Evolutionary conservation across 1,139 yeast species (phyloP).

Genomic region (Hyphopichia wangnamkhiaoensis): DNA sequence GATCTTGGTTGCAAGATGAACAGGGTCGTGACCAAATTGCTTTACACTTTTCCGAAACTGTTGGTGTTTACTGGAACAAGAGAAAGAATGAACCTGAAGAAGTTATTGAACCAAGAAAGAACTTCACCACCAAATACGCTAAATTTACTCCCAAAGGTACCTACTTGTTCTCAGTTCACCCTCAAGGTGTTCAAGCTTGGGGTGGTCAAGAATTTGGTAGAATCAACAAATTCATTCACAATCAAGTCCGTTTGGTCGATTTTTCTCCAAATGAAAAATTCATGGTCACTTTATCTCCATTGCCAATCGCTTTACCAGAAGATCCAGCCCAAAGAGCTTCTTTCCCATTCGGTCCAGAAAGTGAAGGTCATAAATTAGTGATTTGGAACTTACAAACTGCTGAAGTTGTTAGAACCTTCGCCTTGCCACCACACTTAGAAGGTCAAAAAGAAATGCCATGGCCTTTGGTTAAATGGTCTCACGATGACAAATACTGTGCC

Average conservation of each 20-base stretch:
- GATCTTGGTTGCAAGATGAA: slow-evolving; percentile 88
- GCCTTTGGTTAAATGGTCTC: slow-evolving; percentile 98
- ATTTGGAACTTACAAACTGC: slow-evolving; percentile 91
- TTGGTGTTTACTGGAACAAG: slow-evolving; percentile 88
- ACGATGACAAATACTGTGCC: slow-evolving; percentile 91
- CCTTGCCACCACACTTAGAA: slow-evolving; percentile 77
- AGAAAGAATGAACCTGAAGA: slow-evolving; percentile 73
- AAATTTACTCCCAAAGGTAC: slow-evolving; percentile 95
- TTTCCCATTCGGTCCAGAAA: slow-evolving; percentile 85
- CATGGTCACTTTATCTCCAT: slow-evolving; percentile 87
- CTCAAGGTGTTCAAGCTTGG: slow-evolving; percentile 96
- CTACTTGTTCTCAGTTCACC: slow-evolving; percentile 82
- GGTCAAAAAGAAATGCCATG: slow-evolving; percentile 78
- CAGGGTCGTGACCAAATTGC: slow-evolving; percentile 90
- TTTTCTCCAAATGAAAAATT: slow-evolving; percentile 91
- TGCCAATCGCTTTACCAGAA: slow-evolving; percentile 75
- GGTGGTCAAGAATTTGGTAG: slow-evolving; percentile 84
- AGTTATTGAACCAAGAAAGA: slow-evolving; percentile 74
- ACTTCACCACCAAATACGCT: slow-evolving; percentile 85
- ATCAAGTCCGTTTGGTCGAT: slow-evolving; percentile 85
- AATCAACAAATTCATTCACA: slow-evolving; percentile 80
- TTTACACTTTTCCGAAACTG: slow-evolving; percentile 76
- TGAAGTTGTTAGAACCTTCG: slow-evolving; percentile 85
- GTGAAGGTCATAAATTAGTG: slow-evolving; percentile 91
- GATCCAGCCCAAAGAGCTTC: slow-evolving; percentile 60